Conservation (phyloP, 2,329 filamentous ascomycete species). For the Aschersonia sp. region DNA sequence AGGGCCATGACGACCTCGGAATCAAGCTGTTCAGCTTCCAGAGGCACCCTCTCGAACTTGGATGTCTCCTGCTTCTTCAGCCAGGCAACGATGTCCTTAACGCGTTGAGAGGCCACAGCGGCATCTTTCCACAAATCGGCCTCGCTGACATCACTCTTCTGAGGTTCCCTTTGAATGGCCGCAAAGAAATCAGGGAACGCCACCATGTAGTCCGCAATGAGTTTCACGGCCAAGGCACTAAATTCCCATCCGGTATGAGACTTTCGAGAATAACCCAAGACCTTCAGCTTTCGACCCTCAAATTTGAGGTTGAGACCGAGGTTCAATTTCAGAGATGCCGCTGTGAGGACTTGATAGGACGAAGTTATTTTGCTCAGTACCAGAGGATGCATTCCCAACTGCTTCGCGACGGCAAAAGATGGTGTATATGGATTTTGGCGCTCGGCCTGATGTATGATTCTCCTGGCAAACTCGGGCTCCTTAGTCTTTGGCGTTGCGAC, state of each 20-base stretch:
- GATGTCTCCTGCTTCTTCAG: conserved; percentile 83
- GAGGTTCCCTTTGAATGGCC: conserved; percentile 71
- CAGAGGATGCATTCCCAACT: conserved; percentile 68
- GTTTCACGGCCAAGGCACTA: conserved; percentile 64
- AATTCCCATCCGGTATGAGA: conserved; percentile 88
- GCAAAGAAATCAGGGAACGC: conserved; percentile 93
- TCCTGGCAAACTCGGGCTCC: conserved; percentile 69
- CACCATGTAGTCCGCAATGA: conserved; percentile 82
- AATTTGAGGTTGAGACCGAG: conserved; percentile 94
- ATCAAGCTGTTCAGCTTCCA: conserved; percentile 93
- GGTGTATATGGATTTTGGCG: conserved; percentile 63
- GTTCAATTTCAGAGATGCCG: conserved; percentile 74
- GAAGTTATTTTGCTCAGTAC: conserved; percentile 93
- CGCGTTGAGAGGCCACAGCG: conserved; percentile 57
- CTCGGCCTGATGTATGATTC: conserved; percentile 59
- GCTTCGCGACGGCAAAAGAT: conserved; percentile 76
- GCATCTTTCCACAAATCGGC: conserved; percentile 72
- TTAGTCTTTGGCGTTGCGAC: conserved; percentile 58
- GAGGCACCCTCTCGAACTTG: conserved; percentile 86
- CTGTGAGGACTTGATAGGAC: conserved; percentile 67
- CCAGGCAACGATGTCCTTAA: conserved; percentile 92
- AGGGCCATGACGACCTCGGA: conserved; percentile 75
- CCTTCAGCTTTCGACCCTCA: conserved; percentile 87
- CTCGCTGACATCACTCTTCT: conserved; percentile 70
- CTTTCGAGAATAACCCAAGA: conserved; percentile 87